A percentile compares a stretch with the other conserved stretches of the same genome.
Conservation (phyloP, 2,329 filamentous ascomycete genomes). For the Lecanicillium sp. region DNA sequence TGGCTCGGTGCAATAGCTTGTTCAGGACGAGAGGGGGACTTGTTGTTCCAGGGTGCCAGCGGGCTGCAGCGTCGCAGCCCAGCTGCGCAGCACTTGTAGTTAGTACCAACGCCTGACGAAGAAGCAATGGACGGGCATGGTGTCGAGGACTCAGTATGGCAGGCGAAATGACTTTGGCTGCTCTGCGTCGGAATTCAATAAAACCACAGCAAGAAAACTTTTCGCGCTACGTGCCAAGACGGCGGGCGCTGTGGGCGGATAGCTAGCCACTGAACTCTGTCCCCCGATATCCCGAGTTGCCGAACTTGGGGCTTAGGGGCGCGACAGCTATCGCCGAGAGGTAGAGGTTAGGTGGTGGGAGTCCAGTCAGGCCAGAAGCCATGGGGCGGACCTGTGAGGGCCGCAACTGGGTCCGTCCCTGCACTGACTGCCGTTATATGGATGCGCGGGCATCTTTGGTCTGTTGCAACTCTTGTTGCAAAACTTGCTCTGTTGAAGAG, state of each 20-base stretch:
- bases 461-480: too few relatives aligned
- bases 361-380: not conserved
- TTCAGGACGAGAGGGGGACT: not conserved
- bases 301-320: not conserved
- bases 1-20: not conserved
- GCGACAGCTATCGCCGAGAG: constrained; percentile 9
- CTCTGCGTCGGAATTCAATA: too few relatives aligned
- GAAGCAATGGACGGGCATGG: too few relatives aligned
- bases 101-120: not conserved
- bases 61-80: too few relatives aligned
- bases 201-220: too few relatives aligned
- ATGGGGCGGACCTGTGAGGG: constrained; percentile 1
- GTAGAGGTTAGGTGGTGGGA: not conserved
- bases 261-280: not conserved
- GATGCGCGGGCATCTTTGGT: not conserved
- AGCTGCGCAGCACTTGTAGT: too few relatives aligned
- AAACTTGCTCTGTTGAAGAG: not conserved
- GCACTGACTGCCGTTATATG: constrained; percentile 1
- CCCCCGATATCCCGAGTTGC: constrained; percentile 2
- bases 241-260: too few relatives aligned
- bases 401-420: not conserved
- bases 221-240: not conserved
- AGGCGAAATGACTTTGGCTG: too few relatives aligned
- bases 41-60: not conserved
- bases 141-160: too few relatives aligned